Evolutionary conservation across 805 yeast species (phyloP).

Genomic region (Yamadazyma nakazawae): DNA sequence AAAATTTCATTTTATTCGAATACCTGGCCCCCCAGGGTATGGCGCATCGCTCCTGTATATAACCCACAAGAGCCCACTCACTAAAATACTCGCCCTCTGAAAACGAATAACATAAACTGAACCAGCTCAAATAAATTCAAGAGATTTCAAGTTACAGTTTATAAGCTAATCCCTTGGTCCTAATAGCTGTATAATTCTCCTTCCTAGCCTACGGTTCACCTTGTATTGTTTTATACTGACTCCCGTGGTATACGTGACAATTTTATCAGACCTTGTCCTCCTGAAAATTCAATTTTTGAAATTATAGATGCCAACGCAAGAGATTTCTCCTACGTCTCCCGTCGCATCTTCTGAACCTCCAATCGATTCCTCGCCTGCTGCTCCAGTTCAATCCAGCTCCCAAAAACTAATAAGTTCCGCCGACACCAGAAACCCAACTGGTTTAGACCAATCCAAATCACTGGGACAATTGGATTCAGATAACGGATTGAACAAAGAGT

Average conservation of each 20-base stretch:
- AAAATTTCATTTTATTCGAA: slow-evolving; percentile 5
- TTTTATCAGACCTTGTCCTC: neutral
- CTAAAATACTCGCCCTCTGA: slow-evolving; percentile 4
- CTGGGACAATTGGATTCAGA: neutral
- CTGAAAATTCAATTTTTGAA: neutral
- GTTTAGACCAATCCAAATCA: neutral
- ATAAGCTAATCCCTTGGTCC: neutral
- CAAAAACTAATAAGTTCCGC: neutral
- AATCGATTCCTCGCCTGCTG: neutral
- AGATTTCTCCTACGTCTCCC: neutral
- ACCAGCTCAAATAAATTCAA: neutral
- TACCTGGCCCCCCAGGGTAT: neutral
- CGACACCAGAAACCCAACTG: neutral
- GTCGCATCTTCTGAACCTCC: neutral
- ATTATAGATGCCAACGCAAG: slow-evolving; percentile 1
- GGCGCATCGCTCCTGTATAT: slow-evolving; percentile 6
- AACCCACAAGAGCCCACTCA: neutral
- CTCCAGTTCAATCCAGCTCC: neutral
- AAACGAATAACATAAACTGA: neutral
- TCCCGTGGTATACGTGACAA: neutral
- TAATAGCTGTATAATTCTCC: neutral
- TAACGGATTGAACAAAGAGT: slow-evolving; percentile 4
- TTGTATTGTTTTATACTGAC: too few relatives aligned
- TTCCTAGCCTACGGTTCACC: neutral
- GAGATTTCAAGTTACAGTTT: neutral